phyloP scores from a whole-genome alignment of 2,329 filamentous ascomycete genomes.

The Fusarium globosum region DNA sequence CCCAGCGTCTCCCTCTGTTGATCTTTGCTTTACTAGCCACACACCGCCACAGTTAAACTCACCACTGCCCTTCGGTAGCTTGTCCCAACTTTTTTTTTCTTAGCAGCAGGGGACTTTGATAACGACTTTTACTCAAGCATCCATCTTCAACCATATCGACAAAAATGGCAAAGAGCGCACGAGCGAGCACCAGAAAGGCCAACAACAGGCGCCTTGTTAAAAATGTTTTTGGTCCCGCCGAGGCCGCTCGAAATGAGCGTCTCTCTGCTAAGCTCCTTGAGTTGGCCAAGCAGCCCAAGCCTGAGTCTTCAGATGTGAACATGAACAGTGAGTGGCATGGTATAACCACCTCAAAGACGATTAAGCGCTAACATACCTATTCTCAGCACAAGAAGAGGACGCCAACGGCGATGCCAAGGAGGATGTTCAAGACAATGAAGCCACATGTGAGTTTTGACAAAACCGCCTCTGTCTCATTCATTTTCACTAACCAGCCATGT shows the following conservation, averaged over 20 bases:
- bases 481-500: conserved; percentile 12
- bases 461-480: conserved; percentile 7
- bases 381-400: conserved; percentile 45
- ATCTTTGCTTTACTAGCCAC: conserved; percentile 23
- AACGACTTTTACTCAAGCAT: conserved; percentile 23
- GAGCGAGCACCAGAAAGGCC: conserved; percentile 81
- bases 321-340: conserved; percentile 54
- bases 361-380: conserved; percentile 17
- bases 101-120: conserved; percentile 27
- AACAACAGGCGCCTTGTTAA: conserved; percentile 86
- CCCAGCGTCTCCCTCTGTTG: background rate
- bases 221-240: conserved; percentile 85
- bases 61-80: conserved; percentile 10
- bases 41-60: conserved; percentile 24
- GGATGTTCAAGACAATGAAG: conserved; percentile 44
- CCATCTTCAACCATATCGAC: conserved; percentile 29
- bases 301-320: conserved; percentile 62
- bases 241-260: conserved; percentile 81
- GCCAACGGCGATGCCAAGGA: conserved; percentile 46
- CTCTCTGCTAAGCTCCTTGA: conserved; percentile 88
- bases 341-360: background rate
- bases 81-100: conserved; percentile 44
- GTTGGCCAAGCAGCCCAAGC: conserved; percentile 80
- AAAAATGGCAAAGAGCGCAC: conserved; percentile 87
- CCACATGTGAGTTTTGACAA: conserved; percentile 36